phyloP scores from a whole-genome alignment of 352 stramenopile species.

The Globisporangium alternatum region DNA sequence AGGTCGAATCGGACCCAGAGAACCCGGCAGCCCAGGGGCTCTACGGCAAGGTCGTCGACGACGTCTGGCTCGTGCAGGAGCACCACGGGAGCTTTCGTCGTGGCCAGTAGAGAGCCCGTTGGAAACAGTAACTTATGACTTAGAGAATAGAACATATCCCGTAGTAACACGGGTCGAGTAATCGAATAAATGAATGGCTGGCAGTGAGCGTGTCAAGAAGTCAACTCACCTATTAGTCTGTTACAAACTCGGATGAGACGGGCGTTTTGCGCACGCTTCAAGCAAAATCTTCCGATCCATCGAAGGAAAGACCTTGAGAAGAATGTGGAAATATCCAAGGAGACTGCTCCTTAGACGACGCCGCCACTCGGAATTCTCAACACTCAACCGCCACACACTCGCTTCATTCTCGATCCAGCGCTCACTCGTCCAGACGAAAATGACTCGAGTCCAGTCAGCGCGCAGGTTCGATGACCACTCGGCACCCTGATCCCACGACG shows the following conservation, averaged over 20 bases:
- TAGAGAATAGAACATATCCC: background rate
- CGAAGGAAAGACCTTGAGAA: too few relatives aligned
- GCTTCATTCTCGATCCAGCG: background rate
- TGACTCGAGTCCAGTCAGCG: background rate
- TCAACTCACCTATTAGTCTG: too few relatives aligned
- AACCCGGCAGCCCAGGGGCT: conserved; percentile 69
- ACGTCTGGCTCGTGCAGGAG: conserved; percentile 89
- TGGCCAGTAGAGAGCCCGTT: background rate
- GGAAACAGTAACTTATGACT: conserved; percentile 1
- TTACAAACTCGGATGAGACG: too few relatives aligned
- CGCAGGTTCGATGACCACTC: background rate
- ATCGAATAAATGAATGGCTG: background rate
- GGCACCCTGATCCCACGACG: background rate
- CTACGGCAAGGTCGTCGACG: conserved; percentile 82
- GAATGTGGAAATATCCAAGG: background rate
- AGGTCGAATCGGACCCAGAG: conserved; percentile 78
- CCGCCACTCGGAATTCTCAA: background rate
- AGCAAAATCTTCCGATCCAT: too few relatives aligned
- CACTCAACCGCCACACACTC: background rate
- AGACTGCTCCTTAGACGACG: background rate
- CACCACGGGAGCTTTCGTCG: conserved; percentile 81
- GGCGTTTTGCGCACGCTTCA: too few relatives aligned
- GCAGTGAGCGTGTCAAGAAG: background rate
- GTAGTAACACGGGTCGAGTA: background rate
- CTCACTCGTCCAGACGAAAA: background rate